These are phyloP conservation scores for Phytophthora chlamydospora DNA, from an alignment of 352 stramenopile species.

Conservation along the genomic window DNA sequence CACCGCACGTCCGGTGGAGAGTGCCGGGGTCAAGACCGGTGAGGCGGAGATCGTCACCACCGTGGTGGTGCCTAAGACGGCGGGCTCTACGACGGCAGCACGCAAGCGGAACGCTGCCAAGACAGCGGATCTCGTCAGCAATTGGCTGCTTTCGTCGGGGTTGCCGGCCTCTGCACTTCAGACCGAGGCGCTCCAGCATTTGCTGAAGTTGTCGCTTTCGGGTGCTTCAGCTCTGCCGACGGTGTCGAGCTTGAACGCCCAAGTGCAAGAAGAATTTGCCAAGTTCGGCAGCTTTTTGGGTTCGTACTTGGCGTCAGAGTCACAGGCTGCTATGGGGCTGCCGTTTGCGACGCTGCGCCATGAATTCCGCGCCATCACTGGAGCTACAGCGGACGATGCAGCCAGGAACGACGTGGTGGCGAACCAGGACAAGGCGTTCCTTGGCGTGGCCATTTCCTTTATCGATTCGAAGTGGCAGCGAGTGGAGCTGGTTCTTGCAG, in stretches of 20 bases:
- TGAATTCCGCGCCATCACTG: conserved; percentile 21
- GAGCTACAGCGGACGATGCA: conserved; percentile 2
- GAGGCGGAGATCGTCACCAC: not conserved
- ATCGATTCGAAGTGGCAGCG: conserved; percentile 41
- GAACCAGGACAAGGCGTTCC: conserved; percentile 24
- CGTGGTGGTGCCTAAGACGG: not conserved
- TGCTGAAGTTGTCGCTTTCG: conserved; percentile 21
- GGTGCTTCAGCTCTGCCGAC: conserved; percentile 7
- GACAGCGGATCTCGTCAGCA: conserved; percentile 26
- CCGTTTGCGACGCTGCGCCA: conserved; percentile 33
- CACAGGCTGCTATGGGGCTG: conserved; percentile 18
- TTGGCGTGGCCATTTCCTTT: conserved; percentile 26
- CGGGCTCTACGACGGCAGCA: not conserved
- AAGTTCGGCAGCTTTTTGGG: conserved; percentile 27
- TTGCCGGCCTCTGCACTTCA: conserved; percentile 24
- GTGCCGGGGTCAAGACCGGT: not conserved
- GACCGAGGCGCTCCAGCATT: conserved; percentile 22
- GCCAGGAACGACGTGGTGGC: conserved; percentile 6
- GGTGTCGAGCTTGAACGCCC: conserved; percentile 4
- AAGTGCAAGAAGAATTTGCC: conserved; percentile 35
- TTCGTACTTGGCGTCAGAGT: conserved; percentile 31
- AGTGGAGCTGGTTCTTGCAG: conserved; percentile 34
- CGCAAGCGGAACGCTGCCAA: conserved; percentile 16
- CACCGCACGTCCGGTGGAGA: not conserved
- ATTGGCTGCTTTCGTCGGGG: conserved; percentile 39